Percentiles rank a stretch among this genome's conserved stretches.
phyloP scores from a whole-genome alignment of 2,329 filamentous ascomycete species.

The Zymoseptoria brevis region DNA sequence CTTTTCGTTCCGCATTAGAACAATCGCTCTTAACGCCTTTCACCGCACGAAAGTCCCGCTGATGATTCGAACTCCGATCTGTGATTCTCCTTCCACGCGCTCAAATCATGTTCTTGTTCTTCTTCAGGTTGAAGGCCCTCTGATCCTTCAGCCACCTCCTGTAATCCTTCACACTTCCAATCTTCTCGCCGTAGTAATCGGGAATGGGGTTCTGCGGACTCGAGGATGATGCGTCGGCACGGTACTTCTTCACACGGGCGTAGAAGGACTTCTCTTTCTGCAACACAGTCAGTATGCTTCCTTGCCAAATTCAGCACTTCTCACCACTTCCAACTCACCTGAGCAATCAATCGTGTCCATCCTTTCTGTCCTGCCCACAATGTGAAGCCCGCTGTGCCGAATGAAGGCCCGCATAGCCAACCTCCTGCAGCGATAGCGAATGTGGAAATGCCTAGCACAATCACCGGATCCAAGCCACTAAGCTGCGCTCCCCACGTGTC shows the following conservation, averaged over 20 bases:
- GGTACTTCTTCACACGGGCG: slow-evolving; percentile 79
- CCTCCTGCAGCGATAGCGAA: slow-evolving; percentile 70
- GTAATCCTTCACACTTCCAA: slow-evolving; percentile 84
- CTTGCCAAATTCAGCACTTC: no score
- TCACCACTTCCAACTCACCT: slow-evolving; percentile 39
- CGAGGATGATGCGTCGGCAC: slow-evolving; percentile 82
- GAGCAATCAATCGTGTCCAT: slow-evolving; percentile 59
- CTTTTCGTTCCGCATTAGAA: background rate
- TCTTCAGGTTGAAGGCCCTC: slow-evolving; percentile 83
- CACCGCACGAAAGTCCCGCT: background rate
- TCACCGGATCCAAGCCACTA: slow-evolving; percentile 78
- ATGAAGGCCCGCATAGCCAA: slow-evolving; percentile 77
- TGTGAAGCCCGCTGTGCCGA: slow-evolving; percentile 76
- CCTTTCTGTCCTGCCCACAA: slow-evolving; percentile 57
- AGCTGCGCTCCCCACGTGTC: slow-evolving; percentile 58
- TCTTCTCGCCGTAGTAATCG: slow-evolving; percentile 98
- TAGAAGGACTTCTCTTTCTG: slow-evolving; percentile 94
- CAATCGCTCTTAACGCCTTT: background rate
- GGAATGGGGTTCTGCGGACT: slow-evolving; percentile 89
- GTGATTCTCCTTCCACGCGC: background rate
- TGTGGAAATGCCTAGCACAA: slow-evolving; percentile 74
- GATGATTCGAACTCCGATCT: background rate
- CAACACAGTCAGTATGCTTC: slow-evolving; percentile 8
- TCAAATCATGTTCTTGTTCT: slow-evolving; percentile 60
- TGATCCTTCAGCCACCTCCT: slow-evolving; percentile 96